phyloP scores from a whole-genome alignment of 1,284 basidiomycete species.

The Cryptococcus sp. region DNA sequence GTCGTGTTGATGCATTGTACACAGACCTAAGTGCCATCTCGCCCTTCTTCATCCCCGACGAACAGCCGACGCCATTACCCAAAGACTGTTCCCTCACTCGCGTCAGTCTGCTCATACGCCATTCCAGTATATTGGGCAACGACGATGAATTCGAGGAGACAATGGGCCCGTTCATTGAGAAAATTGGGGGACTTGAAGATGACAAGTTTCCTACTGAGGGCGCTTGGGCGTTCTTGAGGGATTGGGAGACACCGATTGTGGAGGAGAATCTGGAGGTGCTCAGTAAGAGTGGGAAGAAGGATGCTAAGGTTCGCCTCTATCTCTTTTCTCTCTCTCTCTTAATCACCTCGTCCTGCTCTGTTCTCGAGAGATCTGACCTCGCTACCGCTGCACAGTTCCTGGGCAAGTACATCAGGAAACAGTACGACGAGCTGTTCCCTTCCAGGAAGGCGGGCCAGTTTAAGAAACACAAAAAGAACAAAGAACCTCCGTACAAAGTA shows the following conservation, averaged over 20 bases:
- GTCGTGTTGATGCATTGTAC: constrained; percentile 1
- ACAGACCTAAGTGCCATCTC: constrained; percentile 51
- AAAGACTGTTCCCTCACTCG: constrained; percentile 35
- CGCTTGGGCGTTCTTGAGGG: constrained; percentile 49
- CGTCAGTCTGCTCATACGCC: constrained; percentile 47
- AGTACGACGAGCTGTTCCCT: constrained; percentile 52
- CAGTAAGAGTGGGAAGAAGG: constrained; percentile 49
- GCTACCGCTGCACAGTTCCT: constrained; percentile 21
- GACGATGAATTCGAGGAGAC: constrained; percentile 55
- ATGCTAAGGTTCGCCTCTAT: constrained; percentile 40
- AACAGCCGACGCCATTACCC: constrained; percentile 43
- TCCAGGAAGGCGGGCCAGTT: constrained; percentile 27
- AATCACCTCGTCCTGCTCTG: no score
- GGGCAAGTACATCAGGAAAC: constrained; percentile 47
- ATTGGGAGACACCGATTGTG: constrained; percentile 58
- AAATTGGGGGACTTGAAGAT: constrained; percentile 36
- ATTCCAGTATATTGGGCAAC: constrained; percentile 54
- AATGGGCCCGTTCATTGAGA: constrained; percentile 55
- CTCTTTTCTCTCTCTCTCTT: no score
- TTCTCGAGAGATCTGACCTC: no score
- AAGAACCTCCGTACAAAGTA: constrained; percentile 38
- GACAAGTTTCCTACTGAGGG: constrained; percentile 30
- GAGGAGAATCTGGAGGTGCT: constrained; percentile 75
- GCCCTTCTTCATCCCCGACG: constrained; percentile 45
- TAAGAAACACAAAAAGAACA: constrained; percentile 20